Conservation (phyloP, 108 stramenopile species). For the Nannochloropsis salina region DNA sequence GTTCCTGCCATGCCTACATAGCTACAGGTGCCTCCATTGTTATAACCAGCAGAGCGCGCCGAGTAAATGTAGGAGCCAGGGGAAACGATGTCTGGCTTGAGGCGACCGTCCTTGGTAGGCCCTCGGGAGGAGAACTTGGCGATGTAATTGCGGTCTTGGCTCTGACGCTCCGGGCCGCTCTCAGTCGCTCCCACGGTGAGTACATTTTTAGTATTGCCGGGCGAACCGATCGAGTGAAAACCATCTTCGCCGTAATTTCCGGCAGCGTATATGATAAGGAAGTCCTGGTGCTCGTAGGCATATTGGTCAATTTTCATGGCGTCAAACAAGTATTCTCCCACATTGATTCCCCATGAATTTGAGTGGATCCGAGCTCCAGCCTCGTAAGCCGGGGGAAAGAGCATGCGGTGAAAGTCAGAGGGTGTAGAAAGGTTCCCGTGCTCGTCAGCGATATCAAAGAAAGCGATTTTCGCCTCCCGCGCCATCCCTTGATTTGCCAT, state of each 20-base stretch:
- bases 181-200: slow-evolving; percentile 31
- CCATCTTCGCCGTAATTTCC: slow-evolving; percentile 63
- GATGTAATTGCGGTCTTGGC: slow-evolving; percentile 54
- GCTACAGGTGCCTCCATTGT: slow-evolving; percentile 21
- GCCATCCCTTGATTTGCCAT: slow-evolving; percentile 36
- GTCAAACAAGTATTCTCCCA: slow-evolving; percentile 32
- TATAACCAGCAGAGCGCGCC: slow-evolving; percentile 40
- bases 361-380: slow-evolving; percentile 48
- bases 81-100: slow-evolving; percentile 72
- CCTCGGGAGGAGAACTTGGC: slow-evolving; percentile 63
- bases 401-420: slow-evolving; percentile 11
- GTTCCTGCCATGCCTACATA: slow-evolving; percentile 39
- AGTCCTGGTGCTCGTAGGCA: slow-evolving; percentile 48
- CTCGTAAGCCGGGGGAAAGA: slow-evolving; percentile 29
- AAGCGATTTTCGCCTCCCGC: slow-evolving; percentile 49
- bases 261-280: slow-evolving; percentile 63
- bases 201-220: slow-evolving; percentile 24
- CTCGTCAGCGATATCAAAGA: slow-evolving; percentile 43
- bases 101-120: slow-evolving; percentile 64
- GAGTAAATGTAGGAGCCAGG: slow-evolving; percentile 61
- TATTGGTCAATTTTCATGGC: slow-evolving; percentile 32
- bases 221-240: slow-evolving; percentile 44
- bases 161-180: slow-evolving; percentile 12
- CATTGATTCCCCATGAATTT: slow-evolving; percentile 43
- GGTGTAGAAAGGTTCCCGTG: slow-evolving; percentile 21